These are phyloP conservation scores for Wickerhamomyces chambardii DNA, from an alignment of 805 yeast genomes.

Conservation along the genomic window DNA sequence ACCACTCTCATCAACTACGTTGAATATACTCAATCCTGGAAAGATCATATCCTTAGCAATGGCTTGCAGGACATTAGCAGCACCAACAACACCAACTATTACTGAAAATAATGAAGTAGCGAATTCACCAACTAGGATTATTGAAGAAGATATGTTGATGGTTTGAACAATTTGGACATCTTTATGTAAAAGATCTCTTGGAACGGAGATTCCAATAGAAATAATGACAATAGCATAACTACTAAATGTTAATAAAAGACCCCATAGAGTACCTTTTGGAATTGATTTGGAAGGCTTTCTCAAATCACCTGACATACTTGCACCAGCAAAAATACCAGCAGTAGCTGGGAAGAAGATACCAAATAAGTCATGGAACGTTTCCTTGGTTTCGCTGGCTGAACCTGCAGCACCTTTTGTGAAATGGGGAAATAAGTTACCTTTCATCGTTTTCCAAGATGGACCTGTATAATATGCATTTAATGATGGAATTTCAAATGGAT, in stretches of 20 bases:
- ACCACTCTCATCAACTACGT: constrained; percentile 32
- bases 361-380: constrained; percentile 78
- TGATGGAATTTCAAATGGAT: constrained; percentile 50
- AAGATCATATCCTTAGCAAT: constrained; percentile 81
- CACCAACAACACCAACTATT: constrained; percentile 93
- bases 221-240: constrained; percentile 76
- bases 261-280: constrained; percentile 90
- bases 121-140: constrained; percentile 82
- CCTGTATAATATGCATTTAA: constrained; percentile 57
- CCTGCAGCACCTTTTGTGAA: constrained; percentile 94
- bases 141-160: constrained; percentile 54
- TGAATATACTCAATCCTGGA: constrained; percentile 66
- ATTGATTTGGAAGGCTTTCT: constrained; percentile 79
- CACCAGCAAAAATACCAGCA: constrained; percentile 98
- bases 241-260: constrained; percentile 65
- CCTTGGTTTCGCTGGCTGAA: constrained; percentile 49
- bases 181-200: constrained; percentile 64
- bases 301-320: constrained; percentile 96
- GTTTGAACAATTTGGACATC: constrained; percentile 87
- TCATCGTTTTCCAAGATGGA: constrained; percentile 55
- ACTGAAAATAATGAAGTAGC: constrained; percentile 89
- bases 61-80: constrained; percentile 86
- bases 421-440: constrained; percentile 62
- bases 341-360: constrained; percentile 98
- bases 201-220: constrained; percentile 71